Conservation (phyloP, 805 yeast species). For the Torulaspora indica region DNA sequence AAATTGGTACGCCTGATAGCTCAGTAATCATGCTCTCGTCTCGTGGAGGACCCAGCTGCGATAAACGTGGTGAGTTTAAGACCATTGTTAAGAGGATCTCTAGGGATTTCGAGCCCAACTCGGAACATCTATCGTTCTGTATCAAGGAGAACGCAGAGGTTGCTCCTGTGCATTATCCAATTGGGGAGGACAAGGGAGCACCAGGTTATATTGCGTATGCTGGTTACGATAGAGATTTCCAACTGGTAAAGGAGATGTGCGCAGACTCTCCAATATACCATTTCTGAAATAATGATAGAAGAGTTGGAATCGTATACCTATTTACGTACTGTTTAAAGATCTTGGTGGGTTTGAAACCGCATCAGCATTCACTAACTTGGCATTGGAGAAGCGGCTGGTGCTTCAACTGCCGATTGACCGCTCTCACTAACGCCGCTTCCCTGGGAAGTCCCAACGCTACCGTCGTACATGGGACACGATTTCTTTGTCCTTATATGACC, state of each 20-base stretch:
- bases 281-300: conserved; percentile 15
- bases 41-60: conserved; percentile 43
- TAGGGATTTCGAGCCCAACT: conserved; percentile 40
- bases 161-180: conserved; percentile 33
- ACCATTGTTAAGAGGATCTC: conserved; percentile 39
- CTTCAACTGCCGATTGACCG: conserved; percentile 13
- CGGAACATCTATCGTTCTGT: conserved; percentile 37
- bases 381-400: conserved; percentile 2
- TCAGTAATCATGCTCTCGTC: conserved; percentile 36
- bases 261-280: conserved; percentile 28
- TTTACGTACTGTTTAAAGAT: not conserved
- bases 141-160: conserved; percentile 34
- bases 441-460: conserved; percentile 18
- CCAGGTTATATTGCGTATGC: conserved; percentile 37
- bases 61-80: conserved; percentile 42
- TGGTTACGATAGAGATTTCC: conserved; percentile 28
- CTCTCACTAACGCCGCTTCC: not conserved
- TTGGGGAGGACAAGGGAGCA: conserved; percentile 33
- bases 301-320: not conserved
- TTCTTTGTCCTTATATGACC: conserved; percentile 91
- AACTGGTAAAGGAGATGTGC: conserved; percentile 25
- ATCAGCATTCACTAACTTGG: not conserved
- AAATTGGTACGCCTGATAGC: conserved; percentile 21
- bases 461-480: conserved; percentile 82
- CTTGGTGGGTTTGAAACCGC: not conserved